A percentile compares a stretch with the other conserved stretches of the same genome.
Evolutionary conservation across 495 filamentous ascomycete species (phyloP).

Genomic region (Podospora tetraspora): DNA sequence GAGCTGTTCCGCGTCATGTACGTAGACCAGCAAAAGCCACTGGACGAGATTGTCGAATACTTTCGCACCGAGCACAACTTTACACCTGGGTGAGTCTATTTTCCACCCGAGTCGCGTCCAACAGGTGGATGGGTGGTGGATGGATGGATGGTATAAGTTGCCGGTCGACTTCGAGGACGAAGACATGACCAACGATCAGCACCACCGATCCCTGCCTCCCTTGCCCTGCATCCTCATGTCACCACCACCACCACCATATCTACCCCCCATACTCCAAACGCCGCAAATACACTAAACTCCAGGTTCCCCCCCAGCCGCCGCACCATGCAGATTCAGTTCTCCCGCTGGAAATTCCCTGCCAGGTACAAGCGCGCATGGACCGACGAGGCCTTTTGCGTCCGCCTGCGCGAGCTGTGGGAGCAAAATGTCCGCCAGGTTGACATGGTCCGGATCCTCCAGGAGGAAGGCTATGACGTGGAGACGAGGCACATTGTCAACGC

Average conservation of each 20-base stretch:
- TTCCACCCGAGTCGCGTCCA: background rate
- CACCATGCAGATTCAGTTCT: slow-evolving; percentile 67
- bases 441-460: slow-evolving; percentile 62
- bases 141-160: background rate
- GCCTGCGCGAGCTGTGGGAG: slow-evolving; percentile 73
- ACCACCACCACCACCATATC: slow-evolving; percentile 13
- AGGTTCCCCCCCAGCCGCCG: slow-evolving; percentile 58
- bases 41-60: slow-evolving; percentile 63
- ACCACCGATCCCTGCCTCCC: background rate
- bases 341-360: slow-evolving; percentile 70
- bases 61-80: slow-evolving; percentile 58
- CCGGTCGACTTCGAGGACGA: background rate
- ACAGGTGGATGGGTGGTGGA: background rate
- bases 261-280: background rate
- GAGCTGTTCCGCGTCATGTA: slow-evolving; percentile 66
- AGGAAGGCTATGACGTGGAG: slow-evolving; percentile 66
- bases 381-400: slow-evolving; percentile 56
- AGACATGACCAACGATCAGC: background rate
- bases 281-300: background rate
- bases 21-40: slow-evolving; percentile 62
- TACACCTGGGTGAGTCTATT: slow-evolving; percentile 52
- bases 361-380: slow-evolving; percentile 66
- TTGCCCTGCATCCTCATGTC: slow-evolving; percentile 5
- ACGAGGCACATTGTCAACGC: slow-evolving; percentile 63
- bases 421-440: slow-evolving; percentile 61